phyloP scores from a whole-genome alignment of 768 basidiomycete genomes.

The Mrakia hoshinonis region DNA sequence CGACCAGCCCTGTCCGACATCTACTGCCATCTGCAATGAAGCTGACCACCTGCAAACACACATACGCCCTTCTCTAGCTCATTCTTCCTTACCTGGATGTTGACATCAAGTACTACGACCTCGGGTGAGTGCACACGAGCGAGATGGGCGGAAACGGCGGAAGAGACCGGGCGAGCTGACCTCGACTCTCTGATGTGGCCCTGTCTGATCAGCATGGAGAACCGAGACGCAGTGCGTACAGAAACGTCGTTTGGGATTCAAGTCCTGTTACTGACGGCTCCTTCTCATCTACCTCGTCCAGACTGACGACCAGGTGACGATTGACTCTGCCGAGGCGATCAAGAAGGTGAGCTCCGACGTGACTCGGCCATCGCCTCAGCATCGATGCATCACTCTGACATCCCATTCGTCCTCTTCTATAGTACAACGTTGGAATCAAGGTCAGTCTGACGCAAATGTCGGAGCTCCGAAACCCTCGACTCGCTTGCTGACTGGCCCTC shows the following conservation, averaged over 20 bases:
- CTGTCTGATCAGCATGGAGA: conserved; percentile 50
- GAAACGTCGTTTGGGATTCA: background rate
- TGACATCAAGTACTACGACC: conserved; percentile 96
- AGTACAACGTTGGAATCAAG: conserved; percentile 90
- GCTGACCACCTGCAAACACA: too few relatives aligned
- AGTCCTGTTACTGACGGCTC: background rate
- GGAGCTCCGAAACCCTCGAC: background rate
- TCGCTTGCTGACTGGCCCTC: background rate
- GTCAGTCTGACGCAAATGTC: background rate
- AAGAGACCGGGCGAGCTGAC: background rate
- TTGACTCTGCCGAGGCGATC: conserved; percentile 91
- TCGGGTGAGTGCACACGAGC: conserved; percentile 47
- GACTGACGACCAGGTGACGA: conserved; percentile 85
- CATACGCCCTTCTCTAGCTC: too few relatives aligned
- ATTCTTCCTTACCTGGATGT: conserved; percentile 90
- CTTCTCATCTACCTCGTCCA: conserved; percentile 34
- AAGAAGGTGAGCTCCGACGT: conserved; percentile 46
- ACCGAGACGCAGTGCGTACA: conserved; percentile 52
- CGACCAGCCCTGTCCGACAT: too few relatives aligned
- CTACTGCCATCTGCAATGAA: too few relatives aligned
- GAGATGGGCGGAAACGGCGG: background rate
- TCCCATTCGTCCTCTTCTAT: background rate
- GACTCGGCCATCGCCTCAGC: background rate
- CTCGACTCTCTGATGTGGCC: background rate
- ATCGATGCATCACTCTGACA: background rate